These are phyloP conservation scores for Amyloporia xantha DNA, from an alignment of 768 basidiomycete genomes.

Conservation along the genomic window DNA sequence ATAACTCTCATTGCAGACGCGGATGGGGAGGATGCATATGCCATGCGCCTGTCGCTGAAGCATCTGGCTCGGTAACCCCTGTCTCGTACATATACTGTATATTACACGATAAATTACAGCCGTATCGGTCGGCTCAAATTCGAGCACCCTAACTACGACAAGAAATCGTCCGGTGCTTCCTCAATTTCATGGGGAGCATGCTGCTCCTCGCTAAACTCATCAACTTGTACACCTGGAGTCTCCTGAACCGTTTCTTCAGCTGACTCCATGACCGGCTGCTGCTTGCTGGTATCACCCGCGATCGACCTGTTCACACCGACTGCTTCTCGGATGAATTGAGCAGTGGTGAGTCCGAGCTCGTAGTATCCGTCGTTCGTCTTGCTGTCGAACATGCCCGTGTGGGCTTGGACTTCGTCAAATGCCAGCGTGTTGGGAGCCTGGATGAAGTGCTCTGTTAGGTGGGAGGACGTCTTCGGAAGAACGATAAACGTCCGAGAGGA, in stretches of 20 bases:
- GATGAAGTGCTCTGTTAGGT: conserved; percentile 46
- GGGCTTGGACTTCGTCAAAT: conserved; percentile 74
- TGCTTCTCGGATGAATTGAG: conserved; percentile 54
- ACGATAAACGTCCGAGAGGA: conserved; percentile 70
- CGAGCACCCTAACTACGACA: neutral
- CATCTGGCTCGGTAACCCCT: conserved; percentile 14
- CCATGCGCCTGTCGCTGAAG: conserved; percentile 71
- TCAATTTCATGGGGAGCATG: too few relatives aligned
- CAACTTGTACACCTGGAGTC: too few relatives aligned
- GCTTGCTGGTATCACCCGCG: too few relatives aligned
- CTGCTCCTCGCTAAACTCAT: too few relatives aligned
- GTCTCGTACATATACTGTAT: conserved; percentile 9
- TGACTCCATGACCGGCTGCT: too few relatives aligned
- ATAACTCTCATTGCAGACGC: conserved; percentile 50
- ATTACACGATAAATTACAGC: conserved; percentile 7
- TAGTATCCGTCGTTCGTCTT: conserved; percentile 88
- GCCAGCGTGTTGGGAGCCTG: conserved; percentile 63
- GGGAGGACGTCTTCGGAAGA: conserved; percentile 51
- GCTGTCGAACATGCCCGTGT: conserved; percentile 82
- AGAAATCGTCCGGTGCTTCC: neutral
- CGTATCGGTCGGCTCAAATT: neutral
- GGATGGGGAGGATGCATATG: conserved; percentile 91
- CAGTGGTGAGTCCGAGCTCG: conserved; percentile 66
- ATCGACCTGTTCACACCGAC: too few relatives aligned
- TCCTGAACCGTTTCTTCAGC: too few relatives aligned